Evolutionary conservation across 2,329 filamentous ascomycete species (phyloP).

Genomic region (Fusarium sp.): DNA sequence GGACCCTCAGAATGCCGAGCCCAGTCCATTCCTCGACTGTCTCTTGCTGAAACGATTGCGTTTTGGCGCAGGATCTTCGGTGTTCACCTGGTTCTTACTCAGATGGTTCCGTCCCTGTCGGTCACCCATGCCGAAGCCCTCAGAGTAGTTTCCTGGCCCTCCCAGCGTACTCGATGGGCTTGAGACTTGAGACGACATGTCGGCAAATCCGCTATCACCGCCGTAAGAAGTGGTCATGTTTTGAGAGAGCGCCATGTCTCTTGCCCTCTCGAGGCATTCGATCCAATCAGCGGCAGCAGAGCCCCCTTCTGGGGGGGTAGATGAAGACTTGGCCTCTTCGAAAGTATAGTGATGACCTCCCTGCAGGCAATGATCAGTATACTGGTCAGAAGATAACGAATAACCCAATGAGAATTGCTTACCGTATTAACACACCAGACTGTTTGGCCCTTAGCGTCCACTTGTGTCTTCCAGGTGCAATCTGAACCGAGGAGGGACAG

Average conservation of each 20-base stretch:
- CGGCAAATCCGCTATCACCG: slow-evolving; percentile 74
- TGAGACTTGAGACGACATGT: slow-evolving; percentile 78
- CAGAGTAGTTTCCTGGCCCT: slow-evolving; percentile 66
- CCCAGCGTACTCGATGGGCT: slow-evolving; percentile 83
- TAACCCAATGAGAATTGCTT: slow-evolving; percentile 57
- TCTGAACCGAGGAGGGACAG: slow-evolving; percentile 84
- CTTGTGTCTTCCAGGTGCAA: slow-evolving; percentile 81
- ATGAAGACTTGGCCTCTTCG: slow-evolving; percentile 84
- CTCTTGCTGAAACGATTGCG: slow-evolving; percentile 86
- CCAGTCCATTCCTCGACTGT: slow-evolving; percentile 94
- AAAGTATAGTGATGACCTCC: slow-evolving; percentile 92
- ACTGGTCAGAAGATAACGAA: background rate
- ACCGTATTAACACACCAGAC: slow-evolving; percentile 95
- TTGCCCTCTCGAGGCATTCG: slow-evolving; percentile 86
- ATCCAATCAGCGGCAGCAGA: slow-evolving; percentile 91
- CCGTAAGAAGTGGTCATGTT: slow-evolving; percentile 75
- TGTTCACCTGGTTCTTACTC: slow-evolving; percentile 69
- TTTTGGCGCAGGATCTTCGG: slow-evolving; percentile 67
- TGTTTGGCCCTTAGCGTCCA: slow-evolving; percentile 87
- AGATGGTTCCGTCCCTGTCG: slow-evolving; percentile 69
- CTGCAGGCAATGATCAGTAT: slow-evolving; percentile 59
- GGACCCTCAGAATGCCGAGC: slow-evolving; percentile 78
- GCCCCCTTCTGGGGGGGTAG: slow-evolving; percentile 68
- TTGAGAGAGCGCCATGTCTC: slow-evolving; percentile 84
- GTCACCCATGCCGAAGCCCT: slow-evolving; percentile 64